phyloP scores from a whole-genome alignment of 2,329 filamentous ascomycete species.

The Fusarium goolgardi region DNA sequence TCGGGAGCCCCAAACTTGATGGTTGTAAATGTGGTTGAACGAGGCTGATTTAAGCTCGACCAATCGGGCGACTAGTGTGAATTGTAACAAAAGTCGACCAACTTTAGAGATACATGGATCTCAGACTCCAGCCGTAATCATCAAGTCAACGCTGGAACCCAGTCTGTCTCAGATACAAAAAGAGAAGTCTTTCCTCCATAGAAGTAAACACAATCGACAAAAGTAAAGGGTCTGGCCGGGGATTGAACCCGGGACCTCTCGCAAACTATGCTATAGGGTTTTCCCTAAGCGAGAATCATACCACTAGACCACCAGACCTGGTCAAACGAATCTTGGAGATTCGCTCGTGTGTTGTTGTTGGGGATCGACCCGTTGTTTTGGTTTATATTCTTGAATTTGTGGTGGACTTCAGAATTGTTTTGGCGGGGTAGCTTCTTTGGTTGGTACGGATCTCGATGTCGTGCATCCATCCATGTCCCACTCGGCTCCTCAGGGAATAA shows the following conservation, averaged over 20 bases:
- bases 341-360: constrained; percentile 27
- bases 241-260: constrained; percentile 62
- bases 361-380: not conserved
- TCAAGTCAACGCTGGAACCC: not conserved
- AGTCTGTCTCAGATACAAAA: not conserved
- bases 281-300: constrained; percentile 78
- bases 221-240: constrained; percentile 57
- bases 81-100: not conserved
- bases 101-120: not conserved
- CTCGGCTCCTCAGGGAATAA: constrained; percentile 3
- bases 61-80: constrained; percentile 4
- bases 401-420: not conserved
- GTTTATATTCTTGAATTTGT: not conserved
- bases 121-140: not conserved
- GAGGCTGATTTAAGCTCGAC: constrained; percentile 30
- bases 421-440: not conserved
- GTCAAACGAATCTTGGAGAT: constrained; percentile 12
- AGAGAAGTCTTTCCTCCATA: not conserved
- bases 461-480: constrained; percentile 13
- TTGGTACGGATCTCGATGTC: constrained; percentile 16
- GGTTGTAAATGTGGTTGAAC: not conserved
- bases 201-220: constrained; percentile 15
- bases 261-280: constrained; percentile 54
- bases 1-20: too few relatives aligned
- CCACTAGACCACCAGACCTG: constrained; percentile 70